Base-by-base conservation (phyloP, 2,329 filamentous ascomycete genomes). In the Onygena corvina region DNA sequence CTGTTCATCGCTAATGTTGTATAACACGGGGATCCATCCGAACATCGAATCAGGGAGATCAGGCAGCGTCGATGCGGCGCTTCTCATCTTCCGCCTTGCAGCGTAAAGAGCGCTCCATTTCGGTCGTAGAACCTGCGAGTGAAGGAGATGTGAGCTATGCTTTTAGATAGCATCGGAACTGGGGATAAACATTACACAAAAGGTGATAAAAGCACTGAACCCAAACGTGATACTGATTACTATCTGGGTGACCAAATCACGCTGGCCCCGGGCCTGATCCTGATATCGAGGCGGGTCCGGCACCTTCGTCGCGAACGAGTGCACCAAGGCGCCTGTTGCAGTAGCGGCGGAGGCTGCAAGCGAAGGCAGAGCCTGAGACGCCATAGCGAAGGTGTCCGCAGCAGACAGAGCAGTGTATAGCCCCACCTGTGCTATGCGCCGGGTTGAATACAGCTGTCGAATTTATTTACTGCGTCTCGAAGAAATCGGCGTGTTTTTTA, bases 21-120 rank as follows among this genome's bases (percentile, higher is more conserved):
- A 92, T 34, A 98, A 70, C 2, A 81, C 80, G 1, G 88, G 81
- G 42, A 98, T 92, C 92, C 92, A 98, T 60, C 90, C 90, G 57
- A 96, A 85, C 61, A 94, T 81, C 40, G 79, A 84, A 61, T 89
- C 79, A 14, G 90, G 86, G 7, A 98, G 76, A 29, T 83, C 75
- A 4, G 92, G 93, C 16, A 96, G 73, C 25, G 74, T 65, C 1
- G 75, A 75, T 12, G 76, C 76, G n/a, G 75, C 73, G 61, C 81
- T 73, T 57, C 79, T 79, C 55, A 84, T 81, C 59, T 82, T 81
- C 68, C 89, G 92, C 51, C 92, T 80, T 42, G 92, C 92, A 27
- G 88, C 83, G 64, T 96, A 98, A 1, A 98, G 76, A 18, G 81
- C 76, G 45, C 86, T 84, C 92, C 92, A 98, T 79, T 87, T 81